Evolutionary conservation across 495 filamentous ascomycete species (phyloP).

Genomic region (Lepidopterella palustris): DNA sequence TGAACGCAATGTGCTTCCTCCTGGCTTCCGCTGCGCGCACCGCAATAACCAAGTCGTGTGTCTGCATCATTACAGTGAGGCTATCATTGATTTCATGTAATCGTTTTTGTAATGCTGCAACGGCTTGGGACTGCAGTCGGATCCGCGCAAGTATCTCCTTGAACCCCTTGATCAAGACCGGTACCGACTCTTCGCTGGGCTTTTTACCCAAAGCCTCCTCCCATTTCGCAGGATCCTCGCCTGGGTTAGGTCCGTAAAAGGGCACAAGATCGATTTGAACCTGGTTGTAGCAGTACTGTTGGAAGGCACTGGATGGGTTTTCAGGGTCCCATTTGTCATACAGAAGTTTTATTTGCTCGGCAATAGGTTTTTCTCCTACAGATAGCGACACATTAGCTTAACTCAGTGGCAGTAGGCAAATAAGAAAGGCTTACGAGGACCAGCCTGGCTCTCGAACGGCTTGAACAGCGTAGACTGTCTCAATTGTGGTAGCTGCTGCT

Average conservation of each 20-base stretch:
- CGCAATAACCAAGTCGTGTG: conserved; percentile 74
- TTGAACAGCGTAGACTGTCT: conserved; percentile 31
- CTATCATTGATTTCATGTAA: conserved; percentile 87
- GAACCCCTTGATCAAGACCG: conserved; percentile 65
- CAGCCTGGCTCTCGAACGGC: background rate
- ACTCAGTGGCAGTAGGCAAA: conserved; percentile 8
- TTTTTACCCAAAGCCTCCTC: conserved; percentile 85
- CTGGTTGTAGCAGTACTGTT: conserved; percentile 90
- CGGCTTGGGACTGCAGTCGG: conserved; percentile 63
- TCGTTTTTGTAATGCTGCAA: conserved; percentile 66
- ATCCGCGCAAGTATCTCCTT: conserved; percentile 68
- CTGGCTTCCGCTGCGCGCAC: conserved; percentile 73
- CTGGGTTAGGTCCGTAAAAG: conserved; percentile 68
- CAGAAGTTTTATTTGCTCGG: conserved; percentile 75
- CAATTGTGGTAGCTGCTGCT: conserved; percentile 39
- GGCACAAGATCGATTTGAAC: conserved; percentile 71
- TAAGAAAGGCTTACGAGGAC: conserved; percentile 15
- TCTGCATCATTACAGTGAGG: conserved; percentile 68
- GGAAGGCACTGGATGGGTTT: conserved; percentile 67
- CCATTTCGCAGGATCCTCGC: conserved; percentile 81
- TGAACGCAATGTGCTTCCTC: conserved; percentile 71
- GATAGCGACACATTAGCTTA: background rate
- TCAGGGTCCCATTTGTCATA: conserved; percentile 76
- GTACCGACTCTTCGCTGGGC: conserved; percentile 69
- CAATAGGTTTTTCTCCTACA: conserved; percentile 68